Evolutionary conservation across 805 yeast genomes (phyloP), one percentile per base, ranked within the genome.

Genomic region (Hagleromyces aurorensis): DNA sequence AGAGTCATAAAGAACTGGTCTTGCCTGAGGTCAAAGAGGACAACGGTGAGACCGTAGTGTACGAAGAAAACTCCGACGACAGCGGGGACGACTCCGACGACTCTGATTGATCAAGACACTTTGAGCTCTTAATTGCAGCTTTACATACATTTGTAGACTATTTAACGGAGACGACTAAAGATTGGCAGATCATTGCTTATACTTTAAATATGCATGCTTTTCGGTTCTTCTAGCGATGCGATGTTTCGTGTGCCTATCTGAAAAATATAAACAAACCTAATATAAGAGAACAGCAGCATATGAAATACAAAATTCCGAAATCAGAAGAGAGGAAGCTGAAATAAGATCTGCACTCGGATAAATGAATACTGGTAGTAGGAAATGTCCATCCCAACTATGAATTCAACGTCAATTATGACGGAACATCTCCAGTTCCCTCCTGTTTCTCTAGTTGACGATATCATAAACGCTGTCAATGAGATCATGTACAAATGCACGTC

Each of bases 341-440:
- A 27, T 7, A 16, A 8, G 12, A 13, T 17, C 6, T 6, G 19
- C 8, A 8, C 7, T 6, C 7, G 17, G 19, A n/a, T n/a, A 22
- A 6, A 17, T 12, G n/a, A 16, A 16, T 14, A 25, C 16, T 8
- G 25, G 14, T 16, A 7, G 13, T n/a, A 13, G 13, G 21, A 15
- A 15, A 59, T 59, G 64, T 44, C 61, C 5, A 61, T 57, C 3
- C 61, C 65, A 3, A 56, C 55, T 14, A 38, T 59, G 40, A 46
- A 48, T 15, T 48, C 70, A 1, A 67, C 70, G 6, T 65, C 70
- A 23, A 44, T 85, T 11, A 63, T 87, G 29, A 81, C 94, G 1
- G 96, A 86, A 56, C 95, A 86, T 50, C 60, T 87, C 19, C 94
- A 83, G 19, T 83, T 71, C 46, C 81, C 91, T 6, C 94, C 96